A percentile compares a stretch with the other conserved stretches of the same genome.
phyloP scores from a whole-genome alignment of 805 yeast species.

The Brettanomyces anomalus region DNA sequence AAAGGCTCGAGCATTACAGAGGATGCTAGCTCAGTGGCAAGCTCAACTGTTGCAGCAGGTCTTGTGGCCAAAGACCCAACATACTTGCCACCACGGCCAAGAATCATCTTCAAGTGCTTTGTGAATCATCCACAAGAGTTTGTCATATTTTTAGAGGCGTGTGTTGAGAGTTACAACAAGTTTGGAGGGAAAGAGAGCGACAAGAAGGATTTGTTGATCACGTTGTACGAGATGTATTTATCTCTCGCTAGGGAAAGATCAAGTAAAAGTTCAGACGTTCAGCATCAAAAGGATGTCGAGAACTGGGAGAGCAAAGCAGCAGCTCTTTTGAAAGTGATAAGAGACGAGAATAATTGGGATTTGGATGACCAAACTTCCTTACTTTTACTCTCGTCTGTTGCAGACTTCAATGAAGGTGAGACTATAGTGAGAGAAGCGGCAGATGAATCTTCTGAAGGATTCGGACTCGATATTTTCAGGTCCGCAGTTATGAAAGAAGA shows the following conservation, averaged over 20 bases:
- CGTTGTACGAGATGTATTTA: slow-evolving; percentile 76
- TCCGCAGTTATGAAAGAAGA: slow-evolving; percentile 52
- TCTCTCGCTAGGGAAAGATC: slow-evolving; percentile 32
- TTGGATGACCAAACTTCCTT: slow-evolving; percentile 49
- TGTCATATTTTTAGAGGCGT: slow-evolving; percentile 88
- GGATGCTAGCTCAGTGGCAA: background rate
- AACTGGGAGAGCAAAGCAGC: slow-evolving; percentile 64
- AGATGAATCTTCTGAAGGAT: slow-evolving; percentile 23
- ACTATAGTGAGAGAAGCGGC: slow-evolving; percentile 26
- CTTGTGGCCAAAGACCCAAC: slow-evolving; percentile 39
- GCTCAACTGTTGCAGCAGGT: slow-evolving; percentile 2
- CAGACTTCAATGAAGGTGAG: slow-evolving; percentile 45
- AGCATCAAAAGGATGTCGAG: slow-evolving; percentile 26
- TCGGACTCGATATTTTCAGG: slow-evolving; percentile 57
- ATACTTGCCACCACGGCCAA: slow-evolving; percentile 87
- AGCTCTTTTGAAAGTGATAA: slow-evolving; percentile 33
- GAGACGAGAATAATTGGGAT: slow-evolving; percentile 25
- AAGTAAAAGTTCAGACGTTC: slow-evolving; percentile 16
- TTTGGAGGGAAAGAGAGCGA: slow-evolving; percentile 68
- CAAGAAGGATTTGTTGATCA: slow-evolving; percentile 61
- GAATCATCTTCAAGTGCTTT: slow-evolving; percentile 79
- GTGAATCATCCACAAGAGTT: slow-evolving; percentile 81
- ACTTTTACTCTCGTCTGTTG: slow-evolving; percentile 47
- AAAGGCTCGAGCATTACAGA: background rate
- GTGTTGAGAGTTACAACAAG: slow-evolving; percentile 66